Conservation (phyloP, 169 alveolate genomes). For the Plasmodium sp. region DNA sequence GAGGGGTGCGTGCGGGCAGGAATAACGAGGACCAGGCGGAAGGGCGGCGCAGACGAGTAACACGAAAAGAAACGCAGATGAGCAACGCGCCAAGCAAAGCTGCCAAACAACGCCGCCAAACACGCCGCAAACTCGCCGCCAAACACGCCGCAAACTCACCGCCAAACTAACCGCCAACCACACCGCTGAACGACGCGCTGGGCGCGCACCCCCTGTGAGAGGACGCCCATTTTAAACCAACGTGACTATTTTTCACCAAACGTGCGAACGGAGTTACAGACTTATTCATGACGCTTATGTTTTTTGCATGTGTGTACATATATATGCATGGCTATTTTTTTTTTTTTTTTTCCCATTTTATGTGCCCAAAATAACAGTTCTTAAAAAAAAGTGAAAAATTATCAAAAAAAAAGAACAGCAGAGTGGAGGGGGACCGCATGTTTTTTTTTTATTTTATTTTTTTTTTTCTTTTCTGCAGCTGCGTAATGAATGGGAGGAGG, state of each 20-base stretch:
- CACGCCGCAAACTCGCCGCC: not conserved
- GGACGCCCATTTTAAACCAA: not conserved
- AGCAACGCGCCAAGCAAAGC: not conserved
- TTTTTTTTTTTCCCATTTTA: not conserved
- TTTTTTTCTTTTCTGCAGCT: not conserved
- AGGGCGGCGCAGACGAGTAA: not conserved
- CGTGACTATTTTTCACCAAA: not conserved
- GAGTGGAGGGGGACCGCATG: not conserved
- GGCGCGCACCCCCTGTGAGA: not conserved
- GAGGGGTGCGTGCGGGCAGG: not conserved
- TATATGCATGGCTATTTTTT: not conserved
- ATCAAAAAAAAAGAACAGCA: not conserved
- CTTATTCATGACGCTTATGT: not conserved
- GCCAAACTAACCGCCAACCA: too few relatives aligned
- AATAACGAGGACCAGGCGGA: not conserved
- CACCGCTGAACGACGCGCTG: not conserved
- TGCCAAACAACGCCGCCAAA: not conserved
- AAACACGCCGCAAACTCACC: not conserved
- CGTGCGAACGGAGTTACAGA: not conserved
- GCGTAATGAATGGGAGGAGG: not conserved
- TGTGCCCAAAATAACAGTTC: not conserved
- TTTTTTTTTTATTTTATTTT: not conserved
- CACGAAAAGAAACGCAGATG: too few relatives aligned
- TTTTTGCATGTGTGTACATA: not conserved
- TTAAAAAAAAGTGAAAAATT: not conserved